phyloP scores from a whole-genome alignment of 345 rosid species.

The Acer saccharum region DNA sequence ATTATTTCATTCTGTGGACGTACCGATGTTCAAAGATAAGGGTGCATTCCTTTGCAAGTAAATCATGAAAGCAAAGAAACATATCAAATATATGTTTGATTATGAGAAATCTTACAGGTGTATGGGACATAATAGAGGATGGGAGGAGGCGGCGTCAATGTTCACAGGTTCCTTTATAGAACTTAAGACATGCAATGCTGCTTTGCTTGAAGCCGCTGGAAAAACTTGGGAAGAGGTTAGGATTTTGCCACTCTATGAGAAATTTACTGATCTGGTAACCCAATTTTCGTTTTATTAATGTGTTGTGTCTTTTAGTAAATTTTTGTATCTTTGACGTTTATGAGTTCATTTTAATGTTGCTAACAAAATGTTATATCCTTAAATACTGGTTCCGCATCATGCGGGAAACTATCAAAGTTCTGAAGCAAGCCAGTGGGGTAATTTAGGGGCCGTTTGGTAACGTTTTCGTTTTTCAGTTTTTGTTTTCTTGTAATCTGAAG shows the following conservation, averaged over 20 bases:
- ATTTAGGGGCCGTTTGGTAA: too few relatives aligned
- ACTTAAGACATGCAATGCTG: conserved; percentile 95
- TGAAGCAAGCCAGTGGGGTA: neutral
- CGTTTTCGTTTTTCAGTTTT: too few relatives aligned
- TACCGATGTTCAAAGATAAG: neutral
- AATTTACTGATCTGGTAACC: neutral
- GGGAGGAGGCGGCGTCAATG: conserved; percentile 99
- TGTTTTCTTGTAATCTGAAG: too few relatives aligned
- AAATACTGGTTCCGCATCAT: neutral
- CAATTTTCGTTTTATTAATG: neutral
- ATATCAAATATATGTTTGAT: neutral
- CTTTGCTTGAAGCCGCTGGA: conserved; percentile 91
- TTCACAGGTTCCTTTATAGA: conserved; percentile 72
- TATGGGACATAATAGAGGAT: conserved; percentile 97
- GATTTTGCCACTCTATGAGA: neutral
- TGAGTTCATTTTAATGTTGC: neutral
- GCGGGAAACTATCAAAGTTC: neutral
- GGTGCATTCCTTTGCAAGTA: neutral
- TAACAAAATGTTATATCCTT: neutral
- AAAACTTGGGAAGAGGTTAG: conserved; percentile 91
- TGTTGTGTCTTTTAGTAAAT: neutral
- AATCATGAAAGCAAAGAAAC: neutral
- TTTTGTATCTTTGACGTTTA: neutral
- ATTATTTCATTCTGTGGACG: neutral
- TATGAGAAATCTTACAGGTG: conserved; percentile 53